phyloP scores from a whole-genome alignment of 2,329 filamentous ascomycete species.

The Colletotrichum simmondsii region DNA sequence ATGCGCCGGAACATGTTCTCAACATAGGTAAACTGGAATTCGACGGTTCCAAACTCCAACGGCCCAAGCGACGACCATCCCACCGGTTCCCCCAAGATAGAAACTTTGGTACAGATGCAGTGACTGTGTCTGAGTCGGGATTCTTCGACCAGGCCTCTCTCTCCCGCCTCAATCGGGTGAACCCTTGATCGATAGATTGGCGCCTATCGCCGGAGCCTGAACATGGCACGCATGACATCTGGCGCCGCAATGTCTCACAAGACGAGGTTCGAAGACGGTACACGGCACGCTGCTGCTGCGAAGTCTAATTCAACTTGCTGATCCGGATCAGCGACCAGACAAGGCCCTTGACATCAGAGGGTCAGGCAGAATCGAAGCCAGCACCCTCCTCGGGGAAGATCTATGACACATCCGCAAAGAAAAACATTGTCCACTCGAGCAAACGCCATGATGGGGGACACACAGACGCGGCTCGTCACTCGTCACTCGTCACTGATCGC shows the following conservation, averaged over 20 bases:
- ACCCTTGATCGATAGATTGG: not conserved
- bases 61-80: not conserved
- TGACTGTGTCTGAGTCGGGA: not conserved
- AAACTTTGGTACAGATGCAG: not conserved
- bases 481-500: not conserved
- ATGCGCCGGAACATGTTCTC: not conserved
- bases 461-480: not conserved
- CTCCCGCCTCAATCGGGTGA: not conserved
- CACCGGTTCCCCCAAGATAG: not conserved
- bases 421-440: not conserved
- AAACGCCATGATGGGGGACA: not conserved
- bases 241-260: constrained; percentile 2
- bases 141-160: not conserved
- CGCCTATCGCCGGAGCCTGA: not conserved
- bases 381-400: not conserved
- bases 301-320: constrained; percentile 7
- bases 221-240: not conserved
- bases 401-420: not conserved
- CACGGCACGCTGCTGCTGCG: constrained; percentile 1
- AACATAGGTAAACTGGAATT: not conserved
- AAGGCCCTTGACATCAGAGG: not conserved
- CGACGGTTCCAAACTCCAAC: not conserved
- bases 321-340: constrained; percentile 3
- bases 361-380: not conserved
- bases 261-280: constrained; percentile 1